Evolutionary conservation across 2,329 filamentous ascomycete genomes (phyloP).

Genomic region (Neonectria ditissima): DNA sequence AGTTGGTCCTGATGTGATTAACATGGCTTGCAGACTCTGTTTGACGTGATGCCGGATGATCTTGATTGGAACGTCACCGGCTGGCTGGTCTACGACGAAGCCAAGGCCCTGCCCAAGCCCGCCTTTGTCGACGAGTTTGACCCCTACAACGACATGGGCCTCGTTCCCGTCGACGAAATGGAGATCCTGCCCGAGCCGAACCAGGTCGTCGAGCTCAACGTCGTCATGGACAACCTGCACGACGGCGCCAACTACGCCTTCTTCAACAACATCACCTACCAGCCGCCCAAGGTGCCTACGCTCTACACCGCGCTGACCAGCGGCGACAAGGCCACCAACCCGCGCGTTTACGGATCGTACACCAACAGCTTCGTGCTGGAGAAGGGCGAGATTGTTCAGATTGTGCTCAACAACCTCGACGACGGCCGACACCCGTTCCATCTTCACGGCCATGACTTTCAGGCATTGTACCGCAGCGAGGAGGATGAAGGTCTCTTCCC

Average conservation of each 20-base stretch:
- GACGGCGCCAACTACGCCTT: constrained; percentile 73
- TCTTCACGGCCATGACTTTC: constrained; percentile 82
- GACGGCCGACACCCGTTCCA: constrained; percentile 80
- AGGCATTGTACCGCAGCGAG: constrained; percentile 70
- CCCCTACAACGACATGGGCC: constrained; percentile 78
- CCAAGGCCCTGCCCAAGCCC: constrained; percentile 61
- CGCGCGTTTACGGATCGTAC: constrained; percentile 73
- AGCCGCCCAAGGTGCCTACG: constrained; percentile 79
- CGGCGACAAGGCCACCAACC: constrained; percentile 68
- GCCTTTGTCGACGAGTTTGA: constrained; percentile 70
- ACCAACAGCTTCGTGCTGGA: constrained; percentile 76
- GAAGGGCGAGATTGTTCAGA: constrained; percentile 75
- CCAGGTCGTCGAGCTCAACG: constrained; percentile 70
- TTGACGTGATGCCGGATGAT: constrained; percentile 73
- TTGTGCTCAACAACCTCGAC: constrained; percentile 83
- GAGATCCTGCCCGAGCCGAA: constrained; percentile 71
- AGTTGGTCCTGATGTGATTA: constrained; percentile 9
- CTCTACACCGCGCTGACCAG: constrained; percentile 80
- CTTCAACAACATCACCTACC: constrained; percentile 84
- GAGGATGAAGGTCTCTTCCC: constrained; percentile 70
- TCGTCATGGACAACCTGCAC: constrained; percentile 71
- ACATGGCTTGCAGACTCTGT: constrained; percentile 63
- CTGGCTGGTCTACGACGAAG: constrained; percentile 70
- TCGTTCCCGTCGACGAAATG: constrained; percentile 76
- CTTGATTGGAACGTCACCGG: constrained; percentile 77